Evolutionary conservation across 228 moss, liverwort and hornwort genomes (phyloP).

Genomic region (Sphagnum magellanicum): DNA sequence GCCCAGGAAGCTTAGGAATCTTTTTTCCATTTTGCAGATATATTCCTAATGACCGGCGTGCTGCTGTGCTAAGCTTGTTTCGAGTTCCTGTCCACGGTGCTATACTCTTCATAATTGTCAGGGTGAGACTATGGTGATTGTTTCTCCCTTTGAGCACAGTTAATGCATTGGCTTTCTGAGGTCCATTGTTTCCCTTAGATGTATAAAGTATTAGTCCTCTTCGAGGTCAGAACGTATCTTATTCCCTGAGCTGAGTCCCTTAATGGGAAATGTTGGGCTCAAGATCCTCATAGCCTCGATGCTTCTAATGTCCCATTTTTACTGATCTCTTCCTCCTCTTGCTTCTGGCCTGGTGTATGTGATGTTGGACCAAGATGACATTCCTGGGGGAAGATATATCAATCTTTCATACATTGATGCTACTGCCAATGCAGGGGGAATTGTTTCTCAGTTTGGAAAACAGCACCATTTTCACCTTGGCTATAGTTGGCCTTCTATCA

Average conservation of each 20-base stretch:
- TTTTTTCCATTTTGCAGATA: slow-evolving; percentile 22
- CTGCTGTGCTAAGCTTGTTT: slow-evolving; percentile 45
- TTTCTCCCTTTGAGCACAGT: neutral
- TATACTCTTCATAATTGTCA: slow-evolving; percentile 30
- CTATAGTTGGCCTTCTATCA: slow-evolving; percentile 49
- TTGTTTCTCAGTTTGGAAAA: slow-evolving; percentile 37
- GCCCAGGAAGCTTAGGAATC: neutral
- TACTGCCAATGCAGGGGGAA: slow-evolving; percentile 24
- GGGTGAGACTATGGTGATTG: slow-evolving; percentile 10
- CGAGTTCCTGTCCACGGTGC: slow-evolving; percentile 46
- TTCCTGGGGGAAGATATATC: neutral
- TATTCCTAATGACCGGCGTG: slow-evolving; percentile 47
- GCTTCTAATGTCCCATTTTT: neutral
- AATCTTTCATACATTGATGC: slow-evolving; percentile 1
- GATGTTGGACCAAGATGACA: neutral
- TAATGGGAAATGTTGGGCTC: too few relatives aligned
- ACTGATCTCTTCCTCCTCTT: neutral
- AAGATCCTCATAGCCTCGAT: too few relatives aligned
- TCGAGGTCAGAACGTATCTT: too few relatives aligned
- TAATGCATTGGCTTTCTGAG: too few relatives aligned
- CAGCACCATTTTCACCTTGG: slow-evolving; percentile 43
- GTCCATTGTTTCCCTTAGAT: too few relatives aligned
- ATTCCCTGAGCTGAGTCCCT: too few relatives aligned
- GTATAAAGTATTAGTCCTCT: too few relatives aligned
- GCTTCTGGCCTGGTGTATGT: neutral